These are phyloP conservation scores for Dysphania ambrosioides DNA, from an alignment of 148 eudicot genomes.

Conservation along the genomic window DNA sequence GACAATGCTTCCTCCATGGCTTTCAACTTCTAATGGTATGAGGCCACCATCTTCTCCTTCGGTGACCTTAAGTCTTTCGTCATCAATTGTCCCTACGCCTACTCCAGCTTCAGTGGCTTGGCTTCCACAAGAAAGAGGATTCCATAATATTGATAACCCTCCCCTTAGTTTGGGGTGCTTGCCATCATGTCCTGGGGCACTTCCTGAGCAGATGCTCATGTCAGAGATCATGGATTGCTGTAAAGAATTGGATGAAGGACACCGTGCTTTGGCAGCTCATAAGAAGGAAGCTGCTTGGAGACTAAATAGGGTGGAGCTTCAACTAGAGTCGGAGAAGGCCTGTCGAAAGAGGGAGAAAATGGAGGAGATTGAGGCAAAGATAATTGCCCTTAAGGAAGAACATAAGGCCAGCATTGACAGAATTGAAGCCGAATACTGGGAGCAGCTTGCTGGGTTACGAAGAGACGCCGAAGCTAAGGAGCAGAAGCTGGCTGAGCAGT, in stretches of 20 bases:
- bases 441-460: constrained; percentile 64
- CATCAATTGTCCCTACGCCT: constrained; percentile 39
- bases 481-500: constrained; percentile 82
- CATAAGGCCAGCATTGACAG: constrained; percentile 54
- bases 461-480: constrained; percentile 88
- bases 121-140: constrained; percentile 47
- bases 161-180: constrained; percentile 26
- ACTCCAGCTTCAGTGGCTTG: constrained; percentile 39
- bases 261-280: constrained; percentile 63
- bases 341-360: constrained; percentile 56
- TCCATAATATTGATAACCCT: constrained; percentile 20
- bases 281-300: constrained; percentile 92
- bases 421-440: constrained; percentile 74
- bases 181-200: constrained; percentile 18
- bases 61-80: constrained; percentile 69
- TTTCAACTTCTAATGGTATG: constrained; percentile 43
- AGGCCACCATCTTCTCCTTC: constrained; percentile 65
- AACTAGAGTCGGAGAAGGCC: constrained; percentile 73
- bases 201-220: constrained; percentile 36
- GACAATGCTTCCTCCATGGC: constrained; percentile 70
- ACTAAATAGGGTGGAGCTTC: constrained; percentile 74
- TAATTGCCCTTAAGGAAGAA: constrained; percentile 69
- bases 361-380: constrained; percentile 71
- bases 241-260: constrained; percentile 78
- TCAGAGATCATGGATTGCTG: constrained; percentile 64